Evolutionary conservation across 495 filamentous ascomycete species (phyloP).

Genomic region (Penicillium manginii): DNA sequence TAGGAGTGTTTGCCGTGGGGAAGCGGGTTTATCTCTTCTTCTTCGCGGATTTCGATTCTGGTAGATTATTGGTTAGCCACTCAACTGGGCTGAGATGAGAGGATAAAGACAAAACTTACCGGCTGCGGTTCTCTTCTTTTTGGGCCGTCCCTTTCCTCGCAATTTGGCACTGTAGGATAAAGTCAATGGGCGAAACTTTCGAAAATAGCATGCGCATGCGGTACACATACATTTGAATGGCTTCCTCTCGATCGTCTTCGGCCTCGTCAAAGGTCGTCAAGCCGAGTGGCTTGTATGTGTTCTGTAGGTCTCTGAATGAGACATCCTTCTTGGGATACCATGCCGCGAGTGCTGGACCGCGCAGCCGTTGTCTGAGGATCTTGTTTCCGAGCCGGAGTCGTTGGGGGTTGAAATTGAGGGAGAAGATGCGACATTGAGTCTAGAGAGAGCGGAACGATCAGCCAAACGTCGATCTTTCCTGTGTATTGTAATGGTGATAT

Average conservation of each 20-base stretch:
- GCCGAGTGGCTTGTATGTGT: slow-evolving; percentile 52
- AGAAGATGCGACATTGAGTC: slow-evolving; percentile 91
- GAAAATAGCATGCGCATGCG: not conserved
- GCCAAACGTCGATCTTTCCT: not conserved
- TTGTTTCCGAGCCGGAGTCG: slow-evolving; percentile 82
- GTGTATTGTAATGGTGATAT: slow-evolving; percentile 13
- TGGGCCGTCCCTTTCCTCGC: slow-evolving; percentile 86
- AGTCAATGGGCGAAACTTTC: slow-evolving; percentile 4
- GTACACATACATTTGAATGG: slow-evolving; percentile 63
- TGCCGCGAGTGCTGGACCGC: slow-evolving; percentile 73
- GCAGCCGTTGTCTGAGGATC: slow-evolving; percentile 80
- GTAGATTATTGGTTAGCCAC: slow-evolving; percentile 10
- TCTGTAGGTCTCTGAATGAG: slow-evolving; percentile 68
- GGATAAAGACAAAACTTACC: slow-evolving; percentile 51
- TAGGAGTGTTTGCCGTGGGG: not conserved
- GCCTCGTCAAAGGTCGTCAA: slow-evolving; percentile 70
- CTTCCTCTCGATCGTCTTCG: slow-evolving; percentile 78
- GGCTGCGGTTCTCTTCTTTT: slow-evolving; percentile 78
- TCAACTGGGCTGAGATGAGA: not conserved
- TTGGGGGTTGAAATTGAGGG: slow-evolving; percentile 85
- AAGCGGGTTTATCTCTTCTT: slow-evolving; percentile 45
- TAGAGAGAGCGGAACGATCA: slow-evolving; percentile 34
- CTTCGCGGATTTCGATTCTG: slow-evolving; percentile 46
- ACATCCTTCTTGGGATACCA: slow-evolving; percentile 84
- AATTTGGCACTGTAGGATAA: slow-evolving; percentile 58